Percentiles rank a stretch among this genome's conserved stretches.
phyloP scores from a whole-genome alignment of 305 asterid genomes.

The Fraxinus baroniana region DNA sequence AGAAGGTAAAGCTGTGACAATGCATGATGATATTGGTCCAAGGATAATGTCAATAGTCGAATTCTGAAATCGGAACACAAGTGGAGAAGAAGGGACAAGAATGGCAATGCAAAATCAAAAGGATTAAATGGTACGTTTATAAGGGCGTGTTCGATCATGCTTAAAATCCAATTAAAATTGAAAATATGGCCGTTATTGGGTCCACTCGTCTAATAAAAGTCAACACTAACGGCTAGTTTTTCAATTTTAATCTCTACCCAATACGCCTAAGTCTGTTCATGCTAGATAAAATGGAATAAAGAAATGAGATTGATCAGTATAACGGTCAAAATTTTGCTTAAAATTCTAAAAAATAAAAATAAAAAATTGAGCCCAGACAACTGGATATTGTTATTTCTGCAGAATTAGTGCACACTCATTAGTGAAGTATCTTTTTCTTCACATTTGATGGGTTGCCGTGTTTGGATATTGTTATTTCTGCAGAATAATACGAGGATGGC shows the following conservation, averaged over 20 bases:
- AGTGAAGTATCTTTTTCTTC: neutral
- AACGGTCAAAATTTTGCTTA: neutral
- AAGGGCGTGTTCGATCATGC: too few relatives aligned
- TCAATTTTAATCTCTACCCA: too few relatives aligned
- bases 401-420: neutral
- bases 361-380: neutral
- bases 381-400: too few relatives aligned
- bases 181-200: too few relatives aligned
- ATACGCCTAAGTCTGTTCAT: neutral
- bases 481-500: slow-evolving; percentile 95
- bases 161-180: too few relatives aligned
- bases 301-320: neutral
- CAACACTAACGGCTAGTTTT: too few relatives aligned
- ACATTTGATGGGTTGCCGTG: neutral
- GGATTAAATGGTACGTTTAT: neutral
- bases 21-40: neutral
- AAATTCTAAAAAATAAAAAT: too few relatives aligned
- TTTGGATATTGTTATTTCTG: neutral
- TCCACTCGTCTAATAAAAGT: too few relatives aligned
- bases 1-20: neutral
- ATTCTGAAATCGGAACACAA: neutral
- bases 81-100: neutral
- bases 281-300: neutral
- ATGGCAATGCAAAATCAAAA: neutral
- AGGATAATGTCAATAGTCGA: neutral